These are phyloP conservation scores for Ramaria sp. DNA, from an alignment of 768 basidiomycete species.

Conservation along the genomic window DNA sequence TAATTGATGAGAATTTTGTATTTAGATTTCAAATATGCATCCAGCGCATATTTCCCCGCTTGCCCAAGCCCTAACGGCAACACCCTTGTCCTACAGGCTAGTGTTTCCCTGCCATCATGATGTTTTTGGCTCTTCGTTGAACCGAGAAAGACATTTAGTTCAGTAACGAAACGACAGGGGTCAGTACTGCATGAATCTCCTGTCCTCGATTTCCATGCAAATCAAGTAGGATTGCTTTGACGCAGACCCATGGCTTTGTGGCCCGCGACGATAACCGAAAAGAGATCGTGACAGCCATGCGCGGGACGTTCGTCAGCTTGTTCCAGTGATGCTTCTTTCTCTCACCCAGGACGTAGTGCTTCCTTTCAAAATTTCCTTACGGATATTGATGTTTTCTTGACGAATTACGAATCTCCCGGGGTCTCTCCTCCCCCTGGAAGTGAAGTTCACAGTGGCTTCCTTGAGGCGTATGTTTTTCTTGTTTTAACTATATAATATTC, in stretches of 20 bases:
- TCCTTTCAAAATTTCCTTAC: conserved; percentile 32
- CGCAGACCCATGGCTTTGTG: conserved; percentile 31
- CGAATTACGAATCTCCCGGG: conserved; percentile 34
- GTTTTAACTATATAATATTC: too few relatives aligned
- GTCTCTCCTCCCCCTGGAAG: conserved; percentile 28
- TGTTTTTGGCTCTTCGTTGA: too few relatives aligned
- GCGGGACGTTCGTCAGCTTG: conserved; percentile 31
- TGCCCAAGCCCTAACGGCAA: conserved; percentile 43
- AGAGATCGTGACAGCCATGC: conserved; percentile 37
- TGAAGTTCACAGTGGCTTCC: conserved; percentile 40
- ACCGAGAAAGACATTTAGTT: background rate
- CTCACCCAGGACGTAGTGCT: conserved; percentile 19
- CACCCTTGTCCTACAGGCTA: conserved; percentile 21
- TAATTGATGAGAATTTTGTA: background rate
- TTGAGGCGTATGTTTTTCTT: conserved; percentile 29
- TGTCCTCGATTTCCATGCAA: too few relatives aligned
- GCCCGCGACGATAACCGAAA: conserved; percentile 33
- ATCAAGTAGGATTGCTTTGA: too few relatives aligned
- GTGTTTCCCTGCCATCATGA: background rate
- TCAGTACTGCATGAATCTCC: too few relatives aligned
- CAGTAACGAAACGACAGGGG: background rate
- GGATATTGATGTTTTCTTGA: conserved; percentile 31
- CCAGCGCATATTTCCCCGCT: conserved; percentile 33
- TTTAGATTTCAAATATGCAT: conserved; percentile 40
- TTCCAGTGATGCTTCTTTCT: background rate